Conservation (phyloP, 2,329 filamentous ascomycete genomes). For the Paraphaeosphaeria sporulosa region DNA sequence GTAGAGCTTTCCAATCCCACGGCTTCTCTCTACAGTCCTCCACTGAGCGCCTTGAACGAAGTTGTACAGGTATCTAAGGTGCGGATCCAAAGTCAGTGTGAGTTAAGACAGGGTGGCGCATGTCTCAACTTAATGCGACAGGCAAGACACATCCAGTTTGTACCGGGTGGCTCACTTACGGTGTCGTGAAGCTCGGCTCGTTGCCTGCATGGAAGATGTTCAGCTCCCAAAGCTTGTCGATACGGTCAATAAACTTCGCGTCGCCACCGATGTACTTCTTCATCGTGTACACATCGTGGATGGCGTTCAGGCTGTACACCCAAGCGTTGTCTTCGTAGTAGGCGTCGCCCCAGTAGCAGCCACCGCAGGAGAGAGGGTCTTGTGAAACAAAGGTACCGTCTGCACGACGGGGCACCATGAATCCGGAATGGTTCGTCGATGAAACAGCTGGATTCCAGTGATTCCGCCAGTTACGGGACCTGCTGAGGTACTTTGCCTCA, state of each 20-base stretch:
- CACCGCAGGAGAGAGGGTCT: conserved; percentile 63
- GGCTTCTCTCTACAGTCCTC: conserved; percentile 65
- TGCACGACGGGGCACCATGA: conserved; percentile 67
- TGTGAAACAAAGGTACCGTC: conserved; percentile 58
- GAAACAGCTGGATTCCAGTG: conserved; percentile 70
- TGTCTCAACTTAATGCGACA: too few species aligned
- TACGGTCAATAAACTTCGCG: conserved; percentile 62
- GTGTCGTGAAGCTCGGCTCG: conserved; percentile 71
- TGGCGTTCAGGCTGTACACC: conserved; percentile 73
- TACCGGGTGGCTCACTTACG: too few species aligned
- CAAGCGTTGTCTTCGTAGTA: conserved; percentile 69
- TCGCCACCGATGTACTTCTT: conserved; percentile 64
- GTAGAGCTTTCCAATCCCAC: conserved; percentile 66
- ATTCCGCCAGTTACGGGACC: conserved; percentile 74
- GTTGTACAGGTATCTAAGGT: conserved; percentile 75
- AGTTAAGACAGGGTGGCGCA: too few species aligned
- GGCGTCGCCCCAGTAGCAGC: conserved; percentile 71
- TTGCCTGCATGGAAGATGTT: conserved; percentile 72
- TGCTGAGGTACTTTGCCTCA: conserved; percentile 65
- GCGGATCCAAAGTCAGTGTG: too few species aligned
- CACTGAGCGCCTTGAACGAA: conserved; percentile 68
- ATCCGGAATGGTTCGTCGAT: conserved; percentile 69
- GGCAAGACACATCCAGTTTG: too few species aligned
- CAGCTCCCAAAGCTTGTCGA: conserved; percentile 67
- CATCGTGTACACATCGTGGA: conserved; percentile 68